phyloP scores from a whole-genome alignment of 140 eudicot species.

The Bidens hawaiensis region DNA sequence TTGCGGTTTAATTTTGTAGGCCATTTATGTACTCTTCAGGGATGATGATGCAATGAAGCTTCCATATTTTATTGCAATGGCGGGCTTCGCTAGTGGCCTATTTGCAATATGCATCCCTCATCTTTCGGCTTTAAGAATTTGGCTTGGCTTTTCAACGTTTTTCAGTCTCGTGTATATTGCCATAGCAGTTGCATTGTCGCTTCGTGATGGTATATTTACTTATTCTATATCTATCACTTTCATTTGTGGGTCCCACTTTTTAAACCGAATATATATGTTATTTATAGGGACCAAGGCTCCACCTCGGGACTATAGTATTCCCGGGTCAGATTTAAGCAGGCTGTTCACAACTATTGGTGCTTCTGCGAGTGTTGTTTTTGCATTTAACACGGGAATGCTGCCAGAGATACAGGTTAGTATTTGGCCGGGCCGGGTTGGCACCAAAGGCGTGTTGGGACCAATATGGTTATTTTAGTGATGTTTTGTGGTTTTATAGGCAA shows the following conservation, averaged over 20 bases:
- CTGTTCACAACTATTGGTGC: conserved; percentile 82
- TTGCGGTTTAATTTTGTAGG: conserved; percentile 42
- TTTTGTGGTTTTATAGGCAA: conserved; percentile 39
- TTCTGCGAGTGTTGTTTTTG: conserved; percentile 81
- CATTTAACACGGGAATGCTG: no score
- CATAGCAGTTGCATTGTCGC: conserved; percentile 48
- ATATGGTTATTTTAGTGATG: conserved; percentile 37
- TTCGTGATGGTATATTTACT: conserved; percentile 61
- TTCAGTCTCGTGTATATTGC: conserved; percentile 64
- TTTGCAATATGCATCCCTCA: conserved; percentile 79
- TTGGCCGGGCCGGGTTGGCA: no score
- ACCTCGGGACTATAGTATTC: conserved; percentile 67
- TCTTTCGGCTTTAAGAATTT: conserved; percentile 64
- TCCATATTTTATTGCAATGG: conserved; percentile 53
- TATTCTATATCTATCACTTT: neutral
- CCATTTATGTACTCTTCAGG: conserved; percentile 58
- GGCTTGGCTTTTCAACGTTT: conserved; percentile 80
- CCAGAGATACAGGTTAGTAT: conserved; percentile 86
- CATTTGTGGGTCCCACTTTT: neutral
- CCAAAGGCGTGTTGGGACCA: neutral
- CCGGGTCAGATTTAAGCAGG: no score
- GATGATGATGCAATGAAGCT: no score
- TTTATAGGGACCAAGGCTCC: conserved; percentile 57
- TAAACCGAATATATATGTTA: neutral
- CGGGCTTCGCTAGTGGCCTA: conserved; percentile 68